These are phyloP conservation scores for Lizonia empirigonia DNA, from an alignment of 2,329 filamentous ascomycete species.

Conservation along the genomic window DNA sequence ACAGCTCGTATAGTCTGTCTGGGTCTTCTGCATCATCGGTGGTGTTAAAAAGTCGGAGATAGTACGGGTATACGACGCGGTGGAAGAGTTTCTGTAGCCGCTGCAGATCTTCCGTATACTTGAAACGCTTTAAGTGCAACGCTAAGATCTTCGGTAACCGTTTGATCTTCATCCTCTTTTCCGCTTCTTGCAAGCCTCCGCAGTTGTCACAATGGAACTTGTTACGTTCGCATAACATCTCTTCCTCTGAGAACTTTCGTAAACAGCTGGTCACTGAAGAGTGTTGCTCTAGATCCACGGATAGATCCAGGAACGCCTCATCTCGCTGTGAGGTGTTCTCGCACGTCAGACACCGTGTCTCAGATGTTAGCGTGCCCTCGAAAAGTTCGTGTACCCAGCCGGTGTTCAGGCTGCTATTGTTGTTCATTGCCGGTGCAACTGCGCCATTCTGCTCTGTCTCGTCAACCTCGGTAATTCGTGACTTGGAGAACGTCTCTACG, in stretches of 20 bases:
- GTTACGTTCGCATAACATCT: conserved; percentile 96
- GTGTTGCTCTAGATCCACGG: conserved; percentile 93
- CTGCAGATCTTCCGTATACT: conserved; percentile 95
- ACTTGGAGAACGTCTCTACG: conserved; percentile 83
- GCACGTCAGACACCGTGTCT: conserved; percentile 95
- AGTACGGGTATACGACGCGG: conserved; percentile 94
- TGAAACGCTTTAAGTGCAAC: conserved; percentile 94
- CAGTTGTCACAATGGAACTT: conserved; percentile 99
- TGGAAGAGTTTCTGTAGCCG: conserved; percentile 96
- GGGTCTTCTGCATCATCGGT: conserved; percentile 94
- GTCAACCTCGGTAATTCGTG: conserved; percentile 54
- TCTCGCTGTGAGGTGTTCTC: conserved; percentile 94
- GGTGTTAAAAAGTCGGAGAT: conserved; percentile 95
- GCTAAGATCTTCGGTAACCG: conserved; percentile 88
- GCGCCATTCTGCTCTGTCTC: conserved; percentile 34
- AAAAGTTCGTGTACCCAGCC: conserved; percentile 97
- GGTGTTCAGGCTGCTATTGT: conserved; percentile 36
- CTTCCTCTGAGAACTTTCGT: conserved; percentile 94
- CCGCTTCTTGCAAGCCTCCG: conserved; percentile 93
- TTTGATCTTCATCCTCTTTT: conserved; percentile 99
- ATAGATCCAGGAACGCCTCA: conserved; percentile 93
- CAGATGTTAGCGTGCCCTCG: conserved; percentile 90
- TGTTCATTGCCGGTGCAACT: conserved; percentile 22
- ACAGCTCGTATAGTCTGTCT: conserved; percentile 92
- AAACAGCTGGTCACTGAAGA: conserved; percentile 95